Evolutionary conservation across 2,329 filamentous ascomycete species (phyloP).

Genomic region (Aspergillus proliferans): DNA sequence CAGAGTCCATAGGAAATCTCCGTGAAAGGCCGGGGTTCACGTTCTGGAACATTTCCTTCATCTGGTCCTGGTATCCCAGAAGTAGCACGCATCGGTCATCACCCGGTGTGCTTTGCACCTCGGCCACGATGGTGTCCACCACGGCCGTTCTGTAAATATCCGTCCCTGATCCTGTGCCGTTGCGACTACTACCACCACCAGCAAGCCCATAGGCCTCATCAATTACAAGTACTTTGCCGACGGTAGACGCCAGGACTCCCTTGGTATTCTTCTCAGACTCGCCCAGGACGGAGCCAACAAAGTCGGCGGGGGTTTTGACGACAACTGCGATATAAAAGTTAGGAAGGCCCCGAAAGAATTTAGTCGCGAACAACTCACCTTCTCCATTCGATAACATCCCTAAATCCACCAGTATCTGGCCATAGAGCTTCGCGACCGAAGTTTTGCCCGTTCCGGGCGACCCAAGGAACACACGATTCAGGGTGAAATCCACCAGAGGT

Average conservation of each 20-base stretch:
- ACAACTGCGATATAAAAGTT: constrained; percentile 47
- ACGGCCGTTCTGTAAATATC: constrained; percentile 58
- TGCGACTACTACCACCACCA: constrained; percentile 22
- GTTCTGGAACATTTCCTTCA: constrained; percentile 67
- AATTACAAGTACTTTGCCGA: constrained; percentile 71
- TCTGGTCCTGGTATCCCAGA: constrained; percentile 63
- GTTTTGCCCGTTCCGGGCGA: constrained; percentile 72
- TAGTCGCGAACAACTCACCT: constrained; percentile 37
- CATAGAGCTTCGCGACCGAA: constrained; percentile 67
- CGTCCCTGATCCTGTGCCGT: constrained; percentile 21
- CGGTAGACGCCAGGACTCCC: constrained; percentile 58
- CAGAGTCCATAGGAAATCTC: constrained; percentile 58
- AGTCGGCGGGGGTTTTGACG: constrained; percentile 67
- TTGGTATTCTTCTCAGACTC: constrained; percentile 67
- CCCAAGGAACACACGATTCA: constrained; percentile 67
- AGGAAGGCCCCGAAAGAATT: constrained; percentile 3
- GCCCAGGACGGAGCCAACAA: constrained; percentile 59
- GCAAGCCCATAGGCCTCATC: constrained; percentile 71
- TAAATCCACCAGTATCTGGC: constrained; percentile 60
- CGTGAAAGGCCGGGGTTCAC: constrained; percentile 64
- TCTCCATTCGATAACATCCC: constrained; percentile 63
- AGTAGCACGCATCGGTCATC: constrained; percentile 69
- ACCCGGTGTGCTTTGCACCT: constrained; percentile 62
- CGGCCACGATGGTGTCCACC: constrained; percentile 67
- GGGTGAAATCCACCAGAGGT: constrained; percentile 51